Evolutionary conservation across 2,329 filamentous ascomycete genomes (phyloP), one percentile per base, ranked within the genome.

Genomic region (Scedosporium aurantiacum): DNA sequence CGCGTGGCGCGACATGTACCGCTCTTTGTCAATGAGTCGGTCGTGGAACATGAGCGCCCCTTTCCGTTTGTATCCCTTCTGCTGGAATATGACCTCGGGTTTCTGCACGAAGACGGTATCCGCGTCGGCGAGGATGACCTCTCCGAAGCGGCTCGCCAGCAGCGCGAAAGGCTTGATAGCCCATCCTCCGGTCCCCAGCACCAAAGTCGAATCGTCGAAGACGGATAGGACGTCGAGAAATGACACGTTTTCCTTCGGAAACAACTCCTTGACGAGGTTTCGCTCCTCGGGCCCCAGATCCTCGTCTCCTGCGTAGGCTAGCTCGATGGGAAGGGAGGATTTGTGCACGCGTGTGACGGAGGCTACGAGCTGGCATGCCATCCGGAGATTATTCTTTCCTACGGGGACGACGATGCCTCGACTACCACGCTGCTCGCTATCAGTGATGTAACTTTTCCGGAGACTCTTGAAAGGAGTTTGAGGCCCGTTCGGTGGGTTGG

Each of bases 151-250:
- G 8, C 70, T 72, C 1, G 71, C 73, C 10, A 77, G 65, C 0
- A 68, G 69, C 5, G 75, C 75, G 21, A 77, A 77, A 2, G 74
- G 67, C 55, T 78, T 77, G 57, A 76, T 72, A 14, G 75, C 75
- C 73, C 74, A 76, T 1, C 70, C 70, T 2, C 71, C 71, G 14
- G 68, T 47, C 5, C 64, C 63, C 2, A 75, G 65, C 0, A 67
- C 65, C 27, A 74, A 28, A 1, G 67, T 68, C 0, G 57, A 47
- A 18, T 75, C 72, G 40, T 73, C 66, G 12, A 76, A 73, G 0
- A 74, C 68, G 0, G 64, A 66, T 5, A 69, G 61, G 4, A 74
- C 65, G 61, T 75, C 68, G 16, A 75, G 18, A 52, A 74, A 71
- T 5, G 69, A 67, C 1, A 74, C 65, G 0, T 66, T 64, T 2